A percentile compares a stretch with the other conserved stretches of the same genome.
These are phyloP conservation scores for Ulota crispa DNA, from an alignment of 225 moss, liverwort and hornwort species.

Conservation along the genomic window DNA sequence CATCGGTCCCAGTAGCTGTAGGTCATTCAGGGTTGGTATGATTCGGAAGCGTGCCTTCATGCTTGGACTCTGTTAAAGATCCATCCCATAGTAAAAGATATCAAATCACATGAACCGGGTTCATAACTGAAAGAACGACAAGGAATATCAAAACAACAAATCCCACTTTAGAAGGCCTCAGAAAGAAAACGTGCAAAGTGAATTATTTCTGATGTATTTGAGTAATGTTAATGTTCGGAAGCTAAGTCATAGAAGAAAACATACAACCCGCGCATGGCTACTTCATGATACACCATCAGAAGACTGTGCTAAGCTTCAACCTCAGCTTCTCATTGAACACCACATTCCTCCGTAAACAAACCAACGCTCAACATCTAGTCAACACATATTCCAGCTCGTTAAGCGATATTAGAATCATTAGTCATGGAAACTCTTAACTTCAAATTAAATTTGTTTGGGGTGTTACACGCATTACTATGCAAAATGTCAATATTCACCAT, in stretches of 20 bases:
- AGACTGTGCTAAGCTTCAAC: not conserved
- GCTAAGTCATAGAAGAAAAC: not conserved
- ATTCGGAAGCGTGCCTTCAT: conserved; percentile 67
- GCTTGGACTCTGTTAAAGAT: conserved; percentile 67
- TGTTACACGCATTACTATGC: not conserved
- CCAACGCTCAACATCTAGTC: not conserved
- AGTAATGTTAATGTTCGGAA: not conserved
- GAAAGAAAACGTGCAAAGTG: conserved; percentile 2
- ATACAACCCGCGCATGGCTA: conserved; percentile 10
- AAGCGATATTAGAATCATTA: not conserved
- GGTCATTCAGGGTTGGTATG: conserved; percentile 82
- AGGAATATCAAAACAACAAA: not conserved
- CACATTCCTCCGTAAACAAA: conserved; percentile 7
- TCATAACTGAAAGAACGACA: conserved; percentile 9
- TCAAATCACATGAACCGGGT: conserved; percentile 10
- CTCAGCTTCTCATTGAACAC: not conserved
- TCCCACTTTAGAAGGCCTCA: not conserved
- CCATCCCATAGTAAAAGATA: conserved; percentile 25
- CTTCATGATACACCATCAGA: conserved; percentile 16
- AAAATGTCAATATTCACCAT: conserved; percentile 1
- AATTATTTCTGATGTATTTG: not conserved
- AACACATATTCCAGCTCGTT: not conserved
- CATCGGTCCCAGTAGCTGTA: conserved; percentile 59
- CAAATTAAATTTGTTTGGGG: not conserved
- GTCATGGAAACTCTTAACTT: not conserved